Base-by-base conservation (phyloP, 495 filamentous ascomycete genomes). In the Rostrohypoxylon terebratum region DNA sequence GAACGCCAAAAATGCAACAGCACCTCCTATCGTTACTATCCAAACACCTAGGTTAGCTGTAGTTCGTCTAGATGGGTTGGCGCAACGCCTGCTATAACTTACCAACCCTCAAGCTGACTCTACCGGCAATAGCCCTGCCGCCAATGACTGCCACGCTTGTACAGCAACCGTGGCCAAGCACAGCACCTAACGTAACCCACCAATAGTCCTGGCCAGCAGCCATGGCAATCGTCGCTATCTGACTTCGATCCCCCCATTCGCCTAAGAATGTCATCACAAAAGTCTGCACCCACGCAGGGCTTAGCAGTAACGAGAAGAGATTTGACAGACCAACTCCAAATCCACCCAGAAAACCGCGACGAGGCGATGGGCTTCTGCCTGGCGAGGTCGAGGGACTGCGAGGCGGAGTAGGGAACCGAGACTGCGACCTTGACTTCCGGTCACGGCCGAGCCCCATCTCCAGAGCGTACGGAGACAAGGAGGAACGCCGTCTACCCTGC, bases 151-250 rank as follows among this genome's bases (percentile, higher is more conserved):
- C 96, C 47, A 92, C 91, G 28, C 91, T 91, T 6, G 96, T 99
- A 81, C 96, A 99, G 55, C 93, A 86, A 28, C 88, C 90, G 79
- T 99, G 96, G 42, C 96, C 96, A 4, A 88, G 84, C 48, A 97
- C 88, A 7, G 96, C 94, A 59, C 96, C 96, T 61, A 94, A 83
- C 3, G 94, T 97, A 14, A 99, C 96, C 93, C 94, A 98, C 96
- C 94, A 98, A 77, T 98, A 98, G 78, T 98, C 96, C 81, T 96
- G 93, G 2, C 96, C 96, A 9, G 96, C 96, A 51, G 96, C 96
- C 96, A 99, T 99, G 42, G 96, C 96, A 76, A 99, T 97, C 5
- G 96, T 99, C 14, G 96, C 96, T 76, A 99, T 99, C 80, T 99
- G 96, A 77, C 93, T 96, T 67, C 96, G 90, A 77, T 99, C 96